phyloP scores from a whole-genome alignment of 306 rosid genomes.

The Astragalus glycyphyllos region DNA sequence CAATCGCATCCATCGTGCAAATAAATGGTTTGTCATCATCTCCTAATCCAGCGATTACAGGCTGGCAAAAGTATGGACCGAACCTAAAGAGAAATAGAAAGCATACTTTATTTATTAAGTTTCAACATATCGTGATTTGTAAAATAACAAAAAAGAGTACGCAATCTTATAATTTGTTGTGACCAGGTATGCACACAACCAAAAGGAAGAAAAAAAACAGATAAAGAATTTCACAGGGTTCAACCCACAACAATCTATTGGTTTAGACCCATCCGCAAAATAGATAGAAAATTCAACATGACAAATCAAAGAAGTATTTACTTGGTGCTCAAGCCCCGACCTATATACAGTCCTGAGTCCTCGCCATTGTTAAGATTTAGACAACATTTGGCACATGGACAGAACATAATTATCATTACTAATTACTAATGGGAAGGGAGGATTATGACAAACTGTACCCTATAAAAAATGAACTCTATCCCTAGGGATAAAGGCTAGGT shows the following conservation, averaged over 20 bases:
- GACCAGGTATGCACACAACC: constrained; percentile 7
- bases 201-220: constrained; percentile 16
- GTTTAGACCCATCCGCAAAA: background rate
- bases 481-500: too few relatives aligned
- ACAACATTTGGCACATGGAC: background rate
- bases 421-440: too few relatives aligned
- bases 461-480: too few relatives aligned
- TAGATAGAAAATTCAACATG: background rate
- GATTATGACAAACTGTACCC: too few relatives aligned
- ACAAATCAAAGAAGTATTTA: background rate
- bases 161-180: constrained; percentile 12
- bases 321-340: background rate
- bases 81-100: constrained; percentile 58
- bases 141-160: constrained; percentile 7
- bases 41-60: constrained; percentile 94
- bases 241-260: background rate
- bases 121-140: constrained; percentile 1
- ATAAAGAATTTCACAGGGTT: background rate
- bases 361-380: background rate
- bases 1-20: constrained; percentile 95
- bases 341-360: background rate
- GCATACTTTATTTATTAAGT: constrained; percentile 25
- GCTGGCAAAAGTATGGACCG: constrained; percentile 96
- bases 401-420: background rate
- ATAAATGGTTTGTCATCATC: constrained; percentile 91